phyloP scores from a whole-genome alignment of 2,329 filamentous ascomycete species.

The Fusarium sp. region DNA sequence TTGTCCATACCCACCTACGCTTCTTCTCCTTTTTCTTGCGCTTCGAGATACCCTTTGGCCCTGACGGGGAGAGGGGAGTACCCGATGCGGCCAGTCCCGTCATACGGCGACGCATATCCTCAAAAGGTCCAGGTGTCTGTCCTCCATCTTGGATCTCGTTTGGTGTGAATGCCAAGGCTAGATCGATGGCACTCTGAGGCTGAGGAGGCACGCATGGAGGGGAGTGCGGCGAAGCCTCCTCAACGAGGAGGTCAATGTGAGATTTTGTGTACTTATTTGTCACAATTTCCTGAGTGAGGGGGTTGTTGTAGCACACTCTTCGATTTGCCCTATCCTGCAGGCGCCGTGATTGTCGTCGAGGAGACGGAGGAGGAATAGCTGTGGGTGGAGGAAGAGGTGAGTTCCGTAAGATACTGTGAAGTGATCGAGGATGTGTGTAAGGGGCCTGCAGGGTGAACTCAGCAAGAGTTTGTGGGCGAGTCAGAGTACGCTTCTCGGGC shows the following conservation, averaged over 20 bases:
- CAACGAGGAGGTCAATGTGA: conserved; percentile 71
- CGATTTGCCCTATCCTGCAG: conserved; percentile 66
- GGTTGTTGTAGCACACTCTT: conserved; percentile 71
- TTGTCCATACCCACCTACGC: conserved; percentile 74
- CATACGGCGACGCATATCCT: conserved; percentile 71
- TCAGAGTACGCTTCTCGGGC: conserved; percentile 28
- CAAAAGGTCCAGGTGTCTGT: conserved; percentile 71
- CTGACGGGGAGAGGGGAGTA: conserved; percentile 57
- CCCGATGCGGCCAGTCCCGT: conserved; percentile 58
- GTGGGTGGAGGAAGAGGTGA: conserved; percentile 69
- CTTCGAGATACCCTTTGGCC: conserved; percentile 62
- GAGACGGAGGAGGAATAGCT: conserved; percentile 63
- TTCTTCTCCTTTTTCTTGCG: conserved; percentile 69
- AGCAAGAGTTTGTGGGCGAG: conserved; percentile 28
- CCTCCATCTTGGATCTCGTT: conserved; percentile 70
- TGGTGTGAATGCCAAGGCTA: conserved; percentile 63
- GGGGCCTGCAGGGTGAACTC: conserved; percentile 55
- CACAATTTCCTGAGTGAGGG: conserved; percentile 71
- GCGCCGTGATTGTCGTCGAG: conserved; percentile 65
- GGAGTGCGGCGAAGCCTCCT: conserved; percentile 65
- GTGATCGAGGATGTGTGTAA: conserved; percentile 68
- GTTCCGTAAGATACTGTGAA: conserved; percentile 75
- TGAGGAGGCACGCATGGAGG: conserved; percentile 48
- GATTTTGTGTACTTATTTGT: conserved; percentile 72
- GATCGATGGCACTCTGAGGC: conserved; percentile 59